These are phyloP conservation scores for Peronospora belbahrii DNA, from an alignment of 352 stramenopile genomes.

Conservation along the genomic window DNA sequence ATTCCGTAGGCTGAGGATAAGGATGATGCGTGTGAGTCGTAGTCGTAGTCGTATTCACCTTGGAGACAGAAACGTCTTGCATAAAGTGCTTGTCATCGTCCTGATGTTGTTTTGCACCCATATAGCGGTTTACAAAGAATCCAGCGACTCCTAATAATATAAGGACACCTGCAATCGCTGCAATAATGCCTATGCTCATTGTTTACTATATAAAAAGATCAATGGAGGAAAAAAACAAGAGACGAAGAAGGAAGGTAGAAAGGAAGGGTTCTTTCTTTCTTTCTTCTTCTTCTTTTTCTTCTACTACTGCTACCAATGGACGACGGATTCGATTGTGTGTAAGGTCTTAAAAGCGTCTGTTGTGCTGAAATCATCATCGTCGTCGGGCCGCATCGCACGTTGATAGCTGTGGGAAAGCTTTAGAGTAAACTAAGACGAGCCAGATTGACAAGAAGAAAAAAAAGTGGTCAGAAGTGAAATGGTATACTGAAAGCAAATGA, in stretches of 20 bases:
- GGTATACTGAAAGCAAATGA: neutral
- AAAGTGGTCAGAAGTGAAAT: neutral
- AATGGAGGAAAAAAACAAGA: neutral
- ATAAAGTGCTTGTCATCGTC: slow-evolving; percentile 37
- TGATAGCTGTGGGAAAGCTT: neutral
- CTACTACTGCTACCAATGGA: too few relatives aligned
- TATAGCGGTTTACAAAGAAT: slow-evolving; percentile 34
- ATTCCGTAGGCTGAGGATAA: too few relatives aligned
- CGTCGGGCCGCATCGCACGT: too few relatives aligned
- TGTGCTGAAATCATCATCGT: neutral
- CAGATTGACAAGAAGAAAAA: neutral
- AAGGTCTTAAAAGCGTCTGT: neutral
- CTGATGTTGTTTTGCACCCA: slow-evolving; percentile 10
- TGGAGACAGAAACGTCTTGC: slow-evolving; percentile 25
- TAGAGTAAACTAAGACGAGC: neutral
- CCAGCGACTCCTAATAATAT: slow-evolving; percentile 25
- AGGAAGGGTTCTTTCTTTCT: neutral
- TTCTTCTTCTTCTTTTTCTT: too few relatives aligned
- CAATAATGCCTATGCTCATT: slow-evolving; percentile 40
- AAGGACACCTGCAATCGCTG: slow-evolving; percentile 38
- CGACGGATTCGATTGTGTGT: neutral
- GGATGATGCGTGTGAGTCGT: too few relatives aligned
- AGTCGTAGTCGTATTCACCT: slow-evolving; percentile 12
- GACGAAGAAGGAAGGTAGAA: neutral
- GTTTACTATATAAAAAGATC: neutral